phyloP scores from a whole-genome alignment of 345 rosid species.

The Populus pruinosa region DNA sequence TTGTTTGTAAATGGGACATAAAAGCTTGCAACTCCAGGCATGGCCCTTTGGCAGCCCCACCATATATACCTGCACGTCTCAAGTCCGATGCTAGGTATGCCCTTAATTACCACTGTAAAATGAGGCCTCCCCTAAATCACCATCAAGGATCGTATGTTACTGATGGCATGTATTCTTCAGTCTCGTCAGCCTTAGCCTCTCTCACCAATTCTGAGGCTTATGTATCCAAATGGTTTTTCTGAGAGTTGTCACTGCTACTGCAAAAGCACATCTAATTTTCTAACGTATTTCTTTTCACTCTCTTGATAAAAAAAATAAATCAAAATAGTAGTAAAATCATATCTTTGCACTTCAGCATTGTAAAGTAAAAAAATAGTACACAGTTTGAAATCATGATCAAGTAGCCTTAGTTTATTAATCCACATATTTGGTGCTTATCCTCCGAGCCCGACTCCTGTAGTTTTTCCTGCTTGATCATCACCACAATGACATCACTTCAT shows the following conservation, averaged over 20 bases:
- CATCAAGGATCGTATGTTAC: constrained; percentile 2
- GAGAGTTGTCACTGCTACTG: constrained; percentile 20
- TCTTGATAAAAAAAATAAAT: no score
- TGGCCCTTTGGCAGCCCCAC: constrained; percentile 5
- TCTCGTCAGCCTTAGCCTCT: constrained; percentile 18
- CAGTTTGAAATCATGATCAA: background rate
- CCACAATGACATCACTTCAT: constrained; percentile 9
- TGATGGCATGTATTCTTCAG: constrained; percentile 15
- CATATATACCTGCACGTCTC: background rate
- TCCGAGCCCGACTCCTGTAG: background rate
- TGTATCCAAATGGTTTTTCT: constrained; percentile 25
- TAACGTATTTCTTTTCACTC: no score
- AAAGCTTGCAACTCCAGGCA: background rate
- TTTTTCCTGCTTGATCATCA: constrained; percentile 6
- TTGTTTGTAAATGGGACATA: background rate
- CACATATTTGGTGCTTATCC: constrained; percentile 5
- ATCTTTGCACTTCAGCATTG: background rate
- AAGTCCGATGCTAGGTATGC: background rate
- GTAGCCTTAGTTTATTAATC: background rate
- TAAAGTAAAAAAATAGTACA: background rate
- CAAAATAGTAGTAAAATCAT: no score
- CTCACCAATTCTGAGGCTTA: constrained; percentile 18
- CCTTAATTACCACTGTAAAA: background rate
- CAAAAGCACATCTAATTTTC: constrained; percentile 12
- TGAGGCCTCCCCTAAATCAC: constrained; percentile 1